These are phyloP conservation scores for Tetrahymena elliotti DNA, from an alignment of 73 alveolate species.

Conservation along the genomic window DNA sequence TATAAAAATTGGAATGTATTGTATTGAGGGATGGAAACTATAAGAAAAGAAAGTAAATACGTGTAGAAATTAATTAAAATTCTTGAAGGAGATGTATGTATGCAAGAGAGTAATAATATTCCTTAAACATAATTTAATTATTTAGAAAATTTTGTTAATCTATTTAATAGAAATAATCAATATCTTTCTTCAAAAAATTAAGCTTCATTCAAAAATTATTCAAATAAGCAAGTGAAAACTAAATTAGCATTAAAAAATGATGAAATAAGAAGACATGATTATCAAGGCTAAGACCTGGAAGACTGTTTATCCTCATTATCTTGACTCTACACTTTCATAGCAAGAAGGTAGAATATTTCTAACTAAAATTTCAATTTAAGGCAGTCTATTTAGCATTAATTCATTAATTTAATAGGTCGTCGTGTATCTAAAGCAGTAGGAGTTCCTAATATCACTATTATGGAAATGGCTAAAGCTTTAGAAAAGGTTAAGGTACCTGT, in stretches of 20 bases:
- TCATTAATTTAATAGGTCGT: background rate
- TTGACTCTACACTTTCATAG: background rate
- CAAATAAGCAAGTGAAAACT: background rate
- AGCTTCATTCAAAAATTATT: background rate
- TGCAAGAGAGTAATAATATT: background rate
- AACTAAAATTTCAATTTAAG: no score
- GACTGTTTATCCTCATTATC: background rate
- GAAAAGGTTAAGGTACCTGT: background rate
- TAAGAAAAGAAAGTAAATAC: background rate
- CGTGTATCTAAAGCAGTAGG: background rate
- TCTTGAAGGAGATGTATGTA: background rate
- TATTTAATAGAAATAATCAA: background rate
- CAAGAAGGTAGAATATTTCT: background rate
- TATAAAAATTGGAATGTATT: no score
- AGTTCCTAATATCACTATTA: background rate
- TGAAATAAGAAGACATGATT: background rate
- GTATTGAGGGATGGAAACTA: background rate
- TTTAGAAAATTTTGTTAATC: background rate
- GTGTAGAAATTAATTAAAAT: background rate
- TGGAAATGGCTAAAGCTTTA: background rate
- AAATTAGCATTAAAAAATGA: background rate
- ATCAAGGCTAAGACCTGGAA: background rate
- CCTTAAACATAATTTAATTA: background rate
- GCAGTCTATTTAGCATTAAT: background rate
- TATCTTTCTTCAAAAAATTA: background rate